Conservation (phyloP, 2,329 filamentous ascomycete species). For the Thelonectria blattea region DNA sequence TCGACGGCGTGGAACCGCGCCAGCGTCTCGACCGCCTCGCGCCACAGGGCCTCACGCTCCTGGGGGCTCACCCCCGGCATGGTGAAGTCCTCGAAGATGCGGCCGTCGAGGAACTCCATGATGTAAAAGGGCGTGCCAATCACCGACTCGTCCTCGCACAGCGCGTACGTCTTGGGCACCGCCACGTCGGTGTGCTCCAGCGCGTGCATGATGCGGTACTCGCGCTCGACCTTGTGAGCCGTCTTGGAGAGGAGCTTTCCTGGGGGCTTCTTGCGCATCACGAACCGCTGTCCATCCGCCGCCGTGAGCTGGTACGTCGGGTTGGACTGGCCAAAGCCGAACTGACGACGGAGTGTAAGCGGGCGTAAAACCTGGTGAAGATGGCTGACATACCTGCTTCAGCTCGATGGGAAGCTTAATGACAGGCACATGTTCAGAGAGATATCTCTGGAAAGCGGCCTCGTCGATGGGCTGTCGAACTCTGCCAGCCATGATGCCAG, state of each 20-base stretch:
- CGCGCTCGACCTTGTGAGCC: slow-evolving; percentile 94
- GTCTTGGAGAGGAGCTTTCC: slow-evolving; percentile 91
- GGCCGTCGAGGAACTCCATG: slow-evolving; percentile 93
- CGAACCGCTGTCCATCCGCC: slow-evolving; percentile 72
- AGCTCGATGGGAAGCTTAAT: slow-evolving; percentile 84
- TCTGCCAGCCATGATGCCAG: slow-evolving; percentile 73
- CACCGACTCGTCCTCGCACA: slow-evolving; percentile 82
- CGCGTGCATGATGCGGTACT: slow-evolving; percentile 89
- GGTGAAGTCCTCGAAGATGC: slow-evolving; percentile 88
- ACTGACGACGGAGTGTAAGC: slow-evolving; percentile 58
- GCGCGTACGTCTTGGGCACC: slow-evolving; percentile 80
- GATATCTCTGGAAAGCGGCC: slow-evolving; percentile 77
- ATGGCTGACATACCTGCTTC: slow-evolving; percentile 73
- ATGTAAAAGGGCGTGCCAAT: slow-evolving; percentile 95
- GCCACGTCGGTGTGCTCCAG: slow-evolving; percentile 81
- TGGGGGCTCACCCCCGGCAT: slow-evolving; percentile 74
- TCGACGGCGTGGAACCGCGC: slow-evolving; percentile 83
- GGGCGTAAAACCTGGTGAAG: neutral
- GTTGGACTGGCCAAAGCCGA: slow-evolving; percentile 96
- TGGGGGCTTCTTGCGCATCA: slow-evolving; percentile 98
- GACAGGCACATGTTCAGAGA: slow-evolving; percentile 77
- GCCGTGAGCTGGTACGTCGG: slow-evolving; percentile 92
- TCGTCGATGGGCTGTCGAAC: slow-evolving; percentile 92
- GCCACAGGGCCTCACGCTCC: slow-evolving; percentile 83
- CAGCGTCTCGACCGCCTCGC: slow-evolving; percentile 80